Percentiles rank a stretch among this genome's conserved stretches.
Evolutionary conservation across 2,329 filamentous ascomycete genomes (phyloP).

Genomic region (Dothideomycetidae sp.): DNA sequence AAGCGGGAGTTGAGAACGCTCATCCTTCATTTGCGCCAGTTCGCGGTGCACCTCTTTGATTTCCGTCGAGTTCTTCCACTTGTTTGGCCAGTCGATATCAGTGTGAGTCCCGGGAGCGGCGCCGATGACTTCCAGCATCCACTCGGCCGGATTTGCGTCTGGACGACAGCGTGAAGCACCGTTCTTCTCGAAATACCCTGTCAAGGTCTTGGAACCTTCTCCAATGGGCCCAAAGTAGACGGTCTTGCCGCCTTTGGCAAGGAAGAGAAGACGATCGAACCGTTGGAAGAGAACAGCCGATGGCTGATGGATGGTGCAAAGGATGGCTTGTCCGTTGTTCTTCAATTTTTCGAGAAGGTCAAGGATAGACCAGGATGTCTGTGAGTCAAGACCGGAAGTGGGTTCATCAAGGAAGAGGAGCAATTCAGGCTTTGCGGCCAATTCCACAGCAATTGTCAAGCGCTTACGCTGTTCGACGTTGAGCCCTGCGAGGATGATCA

Average conservation of each 20-base stretch:
- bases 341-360: conserved; percentile 80
- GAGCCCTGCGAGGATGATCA: too few relatives aligned
- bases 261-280: conserved; percentile 68
- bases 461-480: conserved; percentile 57
- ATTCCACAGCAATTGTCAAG: conserved; percentile 88
- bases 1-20: conserved; percentile 25
- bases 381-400: conserved; percentile 82
- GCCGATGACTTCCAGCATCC: conserved; percentile 51
- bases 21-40: conserved; percentile 31
- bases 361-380: conserved; percentile 86
- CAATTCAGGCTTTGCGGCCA: conserved; percentile 79
- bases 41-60: conserved; percentile 31
- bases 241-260: conserved; percentile 60
- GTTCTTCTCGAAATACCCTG: conserved; percentile 62
- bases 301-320: conserved; percentile 98
- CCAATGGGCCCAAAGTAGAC: conserved; percentile 76
- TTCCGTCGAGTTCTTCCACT: conserved; percentile 36
- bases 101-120: conserved; percentile 36
- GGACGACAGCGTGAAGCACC: conserved; percentile 50
- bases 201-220: conserved; percentile 51
- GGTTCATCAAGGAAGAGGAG: conserved; percentile 90
- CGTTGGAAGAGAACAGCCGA: conserved; percentile 88
- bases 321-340: conserved; percentile 76
- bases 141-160: conserved; percentile 68
- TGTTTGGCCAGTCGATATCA: conserved; percentile 37